Base-by-base conservation (phyloP, 768 basidiomycete genomes). In the Tricholoma sp. region DNA sequence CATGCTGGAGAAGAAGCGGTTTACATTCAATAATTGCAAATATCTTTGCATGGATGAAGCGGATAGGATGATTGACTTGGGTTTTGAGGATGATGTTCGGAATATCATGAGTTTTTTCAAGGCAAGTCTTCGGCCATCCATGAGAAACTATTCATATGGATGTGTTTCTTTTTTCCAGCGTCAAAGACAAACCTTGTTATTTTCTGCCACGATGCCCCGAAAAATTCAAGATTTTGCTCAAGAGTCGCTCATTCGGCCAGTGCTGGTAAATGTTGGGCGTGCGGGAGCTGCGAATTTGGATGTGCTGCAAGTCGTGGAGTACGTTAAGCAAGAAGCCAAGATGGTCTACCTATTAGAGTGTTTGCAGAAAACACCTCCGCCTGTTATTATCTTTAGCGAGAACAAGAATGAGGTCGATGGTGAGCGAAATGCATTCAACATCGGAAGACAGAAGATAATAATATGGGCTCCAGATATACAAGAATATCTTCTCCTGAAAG, bases 371-470 rank as follows among this genome's bases (percentile, higher is more conserved):
- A 99, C 97, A 0, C 88, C 97, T 0, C 97, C 97, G 6, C 97
- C 97, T 1, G 94, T 96, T 50, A 97, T 98, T 71, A 83, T 98
- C 56, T 99, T 99, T 70, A 94, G 90, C 61, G 97, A 99, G 68
- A 98, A 96, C 76, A 99, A 99, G 79, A 98, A 99, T 67, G 97
- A 99, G 69, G 97, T 99, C n/a, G 97, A 99, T 66, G 95, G 94
- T 94, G 61, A 64, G 82, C 59, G 28, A 33, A 53, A 11, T 17
- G 20, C 4, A 18, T 9, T 37, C 57, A 32, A 49, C 15, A 31
- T 29, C 17, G 29, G 8, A 4, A 28, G 28, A 15, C 5, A n/a
- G 12, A 17, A 8, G n/a, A 32, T n/a, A 31, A 3, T 17, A 2
- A 49, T 49, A 13, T 28, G 47, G 3, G n/a, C 17, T 49, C 4